phyloP scores from a whole-genome alignment of 1,284 basidiomycete species.

The Melampsora americana region DNA sequence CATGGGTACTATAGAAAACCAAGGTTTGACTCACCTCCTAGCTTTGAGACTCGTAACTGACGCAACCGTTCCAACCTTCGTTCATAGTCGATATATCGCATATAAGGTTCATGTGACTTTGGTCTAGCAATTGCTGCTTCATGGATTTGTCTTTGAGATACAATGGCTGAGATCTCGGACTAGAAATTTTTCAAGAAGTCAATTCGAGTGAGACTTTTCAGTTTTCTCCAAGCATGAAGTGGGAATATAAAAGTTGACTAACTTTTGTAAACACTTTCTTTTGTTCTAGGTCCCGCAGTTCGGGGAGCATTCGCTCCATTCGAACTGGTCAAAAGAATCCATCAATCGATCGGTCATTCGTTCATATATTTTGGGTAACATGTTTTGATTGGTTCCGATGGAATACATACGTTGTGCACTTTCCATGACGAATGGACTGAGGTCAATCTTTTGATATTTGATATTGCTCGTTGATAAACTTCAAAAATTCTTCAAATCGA shows the following conservation, averaged over 20 bases:
- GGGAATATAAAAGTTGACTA: neutral
- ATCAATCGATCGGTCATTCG: no score
- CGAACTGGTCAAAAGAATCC: conserved; percentile 24
- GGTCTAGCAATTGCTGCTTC: conserved; percentile 40
- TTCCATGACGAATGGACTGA: conserved; percentile 4
- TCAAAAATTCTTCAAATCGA: no score
- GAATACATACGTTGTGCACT: conserved; percentile 34
- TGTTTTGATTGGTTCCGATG: neutral
- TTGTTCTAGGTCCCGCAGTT: conserved; percentile 40
- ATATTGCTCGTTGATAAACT: no score
- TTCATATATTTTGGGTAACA: neutral
- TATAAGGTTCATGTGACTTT: conserved; percentile 21
- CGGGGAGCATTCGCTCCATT: conserved; percentile 43
- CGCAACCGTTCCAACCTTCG: conserved; percentile 36
- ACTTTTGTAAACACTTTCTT: conserved; percentile 42
- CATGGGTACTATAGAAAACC: neutral
- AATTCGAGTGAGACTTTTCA: neutral
- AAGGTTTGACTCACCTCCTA: neutral
- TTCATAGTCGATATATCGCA: conserved; percentile 44
- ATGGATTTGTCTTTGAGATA: conserved; percentile 35
- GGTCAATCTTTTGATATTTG: no score
- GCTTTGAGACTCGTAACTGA: conserved; percentile 31
- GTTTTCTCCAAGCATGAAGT: neutral
- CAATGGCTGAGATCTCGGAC: conserved; percentile 42
- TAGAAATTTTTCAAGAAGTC: neutral